Base-by-base conservation (phyloP, 108 stramenopile genomes). In the Fragilariopsis cylindrus region DNA sequence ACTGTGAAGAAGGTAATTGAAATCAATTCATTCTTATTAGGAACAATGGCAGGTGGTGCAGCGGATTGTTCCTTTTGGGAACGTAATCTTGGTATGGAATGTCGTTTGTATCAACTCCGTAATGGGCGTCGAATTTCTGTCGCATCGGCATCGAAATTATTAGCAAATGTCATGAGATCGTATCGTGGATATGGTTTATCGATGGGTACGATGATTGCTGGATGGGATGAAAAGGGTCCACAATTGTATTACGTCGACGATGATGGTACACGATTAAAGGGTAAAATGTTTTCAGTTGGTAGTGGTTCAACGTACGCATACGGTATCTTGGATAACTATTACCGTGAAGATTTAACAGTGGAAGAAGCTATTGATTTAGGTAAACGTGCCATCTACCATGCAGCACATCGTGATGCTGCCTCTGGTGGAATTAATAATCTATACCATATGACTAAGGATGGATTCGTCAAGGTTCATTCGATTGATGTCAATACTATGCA, bases 31-130 rank as follows among this genome's bases (percentile, higher is more conserved):
- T 99, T 97, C 72, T 87, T 99, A 44, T 87, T 99, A 7, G 99
- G 99, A 43, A 99, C 99, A 65, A 99, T 99, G 99, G 99, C 98
- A 41, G 98, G 96, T 46, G 93, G 96, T 47, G 99, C 99, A 48
- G 99, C 99, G 55, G 99, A 99, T 82, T 99, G 99, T 83, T 88
- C 90, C 75, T 99, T 98, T 76, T 99, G 99, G 99, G 98, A 99
- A 76, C 91, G 99, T 13, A 97, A 98, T 82, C 80, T 99, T 57
- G 96, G 96, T 21, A 92, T 85, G 86, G 95, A 99, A 79, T 99
- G 99, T 79, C 97, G 99, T 19, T 63, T 99, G 83, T 98, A 95
- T 75, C 97, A 99, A 78, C 86, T 99, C 70, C 85, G 97, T 56
- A 98, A 99, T 78, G 97, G 97, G 60, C 94, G 96, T 80, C 89